Evolutionary conservation across 1,139 yeast genomes (phyloP).

Genomic region (Torulaspora globosa): DNA sequence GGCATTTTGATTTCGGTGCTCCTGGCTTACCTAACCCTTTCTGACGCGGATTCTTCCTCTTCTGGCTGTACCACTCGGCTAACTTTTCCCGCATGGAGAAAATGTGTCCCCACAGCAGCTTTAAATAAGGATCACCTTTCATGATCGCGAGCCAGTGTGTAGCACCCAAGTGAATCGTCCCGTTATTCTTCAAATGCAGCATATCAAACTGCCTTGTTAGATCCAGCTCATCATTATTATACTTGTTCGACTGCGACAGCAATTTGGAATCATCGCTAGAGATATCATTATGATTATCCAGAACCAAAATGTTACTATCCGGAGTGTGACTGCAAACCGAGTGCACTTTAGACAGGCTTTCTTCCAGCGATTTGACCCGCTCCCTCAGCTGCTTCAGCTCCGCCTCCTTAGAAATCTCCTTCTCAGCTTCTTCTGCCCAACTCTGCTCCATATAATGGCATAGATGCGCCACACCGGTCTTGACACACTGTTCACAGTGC

Average conservation of each 20-base stretch:
- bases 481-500: slow-evolving; percentile 66
- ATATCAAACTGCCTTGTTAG: slow-evolving; percentile 47
- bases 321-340: slow-evolving; percentile 21
- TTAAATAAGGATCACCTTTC: slow-evolving; percentile 50
- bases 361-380: slow-evolving; percentile 34
- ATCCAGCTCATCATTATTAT: slow-evolving; percentile 40
- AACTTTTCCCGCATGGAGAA: slow-evolving; percentile 46
- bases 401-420: slow-evolving; percentile 45
- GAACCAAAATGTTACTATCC: slow-evolving; percentile 15
- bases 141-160: slow-evolving; percentile 52
- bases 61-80: slow-evolving; percentile 34
- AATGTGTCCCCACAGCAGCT: slow-evolving; percentile 50
- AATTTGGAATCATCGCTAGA: slow-evolving; percentile 15
- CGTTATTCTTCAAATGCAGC: slow-evolving; percentile 47
- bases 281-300: slow-evolving; percentile 10
- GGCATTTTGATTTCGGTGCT: slow-evolving; percentile 13
- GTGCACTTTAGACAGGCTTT: slow-evolving; percentile 31
- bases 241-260: slow-evolving; percentile 17
- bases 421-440: slow-evolving; percentile 51
- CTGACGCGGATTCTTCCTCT: slow-evolving; percentile 15
- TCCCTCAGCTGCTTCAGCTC: slow-evolving; percentile 36
- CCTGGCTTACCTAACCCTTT: slow-evolving; percentile 5
- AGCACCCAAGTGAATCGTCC: slow-evolving; percentile 49
- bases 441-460: slow-evolving; percentile 62
- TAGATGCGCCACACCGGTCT: slow-evolving; percentile 68